Evolutionary conservation across 2,329 filamentous ascomycete genomes (phyloP).

Genomic region (Fusarium sambucinum): DNA sequence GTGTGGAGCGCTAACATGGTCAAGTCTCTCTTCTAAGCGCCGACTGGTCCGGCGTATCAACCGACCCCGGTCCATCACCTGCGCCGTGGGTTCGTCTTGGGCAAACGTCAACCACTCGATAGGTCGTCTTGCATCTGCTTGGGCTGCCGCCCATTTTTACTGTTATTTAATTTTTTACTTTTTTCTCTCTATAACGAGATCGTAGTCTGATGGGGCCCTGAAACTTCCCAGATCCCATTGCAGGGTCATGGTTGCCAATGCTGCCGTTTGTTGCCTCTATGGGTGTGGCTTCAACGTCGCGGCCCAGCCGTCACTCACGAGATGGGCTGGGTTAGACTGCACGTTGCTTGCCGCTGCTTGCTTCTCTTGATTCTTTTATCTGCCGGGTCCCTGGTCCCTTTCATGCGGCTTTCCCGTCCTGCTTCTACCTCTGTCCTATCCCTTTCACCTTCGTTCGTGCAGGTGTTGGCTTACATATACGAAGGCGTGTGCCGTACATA

Average conservation of each 20-base stretch:
- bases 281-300: constrained; percentile 32
- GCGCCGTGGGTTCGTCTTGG: constrained; percentile 45
- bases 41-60: constrained; percentile 51
- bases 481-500: constrained; percentile 30
- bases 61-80: constrained; percentile 52
- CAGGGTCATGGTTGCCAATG: constrained; percentile 17
- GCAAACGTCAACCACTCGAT: constrained; percentile 46
- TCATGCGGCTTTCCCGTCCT: constrained; percentile 42
- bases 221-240: constrained; percentile 28
- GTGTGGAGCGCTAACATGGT: constrained; percentile 48
- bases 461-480: constrained; percentile 38
- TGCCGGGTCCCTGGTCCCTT: constrained; percentile 42
- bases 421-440: constrained; percentile 42
- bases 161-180: constrained; percentile 12
- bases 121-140: constrained; percentile 29
- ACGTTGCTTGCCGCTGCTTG: constrained; percentile 31
- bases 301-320: constrained; percentile 32
- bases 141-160: constrained; percentile 39
- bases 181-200: constrained; percentile 15
- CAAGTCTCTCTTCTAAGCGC: constrained; percentile 50
- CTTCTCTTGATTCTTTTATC: constrained; percentile 39
- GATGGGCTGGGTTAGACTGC: constrained; percentile 29
- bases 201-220: constrained; percentile 23
- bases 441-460: constrained; percentile 27
- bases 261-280: constrained; percentile 22